These are phyloP conservation scores for Yarrowia divulgata DNA, from an alignment of 805 yeast species.

Conservation along the genomic window DNA sequence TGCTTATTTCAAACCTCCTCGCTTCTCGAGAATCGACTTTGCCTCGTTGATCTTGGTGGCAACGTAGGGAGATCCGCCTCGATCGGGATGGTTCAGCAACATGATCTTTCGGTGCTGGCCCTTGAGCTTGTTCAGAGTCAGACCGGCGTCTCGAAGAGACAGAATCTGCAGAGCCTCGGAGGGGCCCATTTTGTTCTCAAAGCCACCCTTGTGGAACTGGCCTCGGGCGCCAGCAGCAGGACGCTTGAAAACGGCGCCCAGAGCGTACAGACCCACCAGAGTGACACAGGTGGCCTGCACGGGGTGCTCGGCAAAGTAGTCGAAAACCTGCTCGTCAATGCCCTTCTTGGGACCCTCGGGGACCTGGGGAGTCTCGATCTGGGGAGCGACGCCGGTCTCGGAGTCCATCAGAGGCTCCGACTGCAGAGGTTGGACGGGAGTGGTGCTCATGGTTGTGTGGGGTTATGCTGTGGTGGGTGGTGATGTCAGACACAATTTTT, in stretches of 20 bases:
- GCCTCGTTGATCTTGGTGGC: slow-evolving; percentile 90
- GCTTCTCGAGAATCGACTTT: slow-evolving; percentile 76
- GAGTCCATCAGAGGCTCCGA: slow-evolving; percentile 36
- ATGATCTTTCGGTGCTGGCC: slow-evolving; percentile 76
- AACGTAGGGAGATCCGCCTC: slow-evolving; percentile 82
- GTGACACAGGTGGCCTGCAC: slow-evolving; percentile 31
- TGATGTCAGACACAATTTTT: slow-evolving; percentile 18
- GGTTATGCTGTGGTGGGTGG: slow-evolving; percentile 7
- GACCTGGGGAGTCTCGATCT: slow-evolving; percentile 28
- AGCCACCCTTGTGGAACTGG: slow-evolving; percentile 83
- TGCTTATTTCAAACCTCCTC: slow-evolving; percentile 51
- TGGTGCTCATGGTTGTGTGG: slow-evolving; percentile 31
- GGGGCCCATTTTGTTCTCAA: slow-evolving; percentile 88
- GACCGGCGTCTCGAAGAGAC: slow-evolving; percentile 59
- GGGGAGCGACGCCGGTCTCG: slow-evolving; percentile 21
- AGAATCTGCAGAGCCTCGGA: slow-evolving; percentile 88
- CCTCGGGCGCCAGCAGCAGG: slow-evolving; percentile 70
- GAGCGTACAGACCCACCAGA: slow-evolving; percentile 39
- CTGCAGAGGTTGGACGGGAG: slow-evolving; percentile 26
- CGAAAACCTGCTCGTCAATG: slow-evolving; percentile 40
- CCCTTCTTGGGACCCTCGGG: slow-evolving; percentile 40
- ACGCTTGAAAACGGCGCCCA: slow-evolving; percentile 45
- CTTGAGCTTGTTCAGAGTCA: slow-evolving; percentile 57
- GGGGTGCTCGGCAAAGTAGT: slow-evolving; percentile 41
- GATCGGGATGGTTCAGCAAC: slow-evolving; percentile 87